Evolutionary conservation across 176 grass and related monocot genomes (phyloP).

Genomic region (Hordeum vulgare): MorexV3_pseudomolecules_assembly NC_058521.1:606933036-606933535

Average conservation of each 20-base stretch:
- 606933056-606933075: conserved; percentile 56
- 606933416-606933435: background rate
- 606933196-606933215: background rate
- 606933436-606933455: too few species aligned
- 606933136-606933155: background rate
- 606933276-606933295: background rate
- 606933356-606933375: too few species aligned
- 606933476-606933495: too few species aligned
- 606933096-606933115: conserved; percentile 20
- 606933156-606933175: background rate
- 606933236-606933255: background rate
- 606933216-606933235: background rate
- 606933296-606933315: background rate
- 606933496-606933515: too few species aligned
- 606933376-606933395: too few species aligned
- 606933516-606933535: too few species aligned
- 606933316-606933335: background rate
- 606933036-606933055: conserved; percentile 57
- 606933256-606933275: background rate
- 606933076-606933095: conserved; percentile 15
- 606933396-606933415: background rate
- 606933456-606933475: too few species aligned
- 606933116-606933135: background rate
- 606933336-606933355: background rate
- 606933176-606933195: background rate